A percentile compares a stretch with the other conserved stretches of the same genome.
Conservation (phyloP, 495 filamentous ascomycete species). For the Talaromyces wortmannii region DNA sequence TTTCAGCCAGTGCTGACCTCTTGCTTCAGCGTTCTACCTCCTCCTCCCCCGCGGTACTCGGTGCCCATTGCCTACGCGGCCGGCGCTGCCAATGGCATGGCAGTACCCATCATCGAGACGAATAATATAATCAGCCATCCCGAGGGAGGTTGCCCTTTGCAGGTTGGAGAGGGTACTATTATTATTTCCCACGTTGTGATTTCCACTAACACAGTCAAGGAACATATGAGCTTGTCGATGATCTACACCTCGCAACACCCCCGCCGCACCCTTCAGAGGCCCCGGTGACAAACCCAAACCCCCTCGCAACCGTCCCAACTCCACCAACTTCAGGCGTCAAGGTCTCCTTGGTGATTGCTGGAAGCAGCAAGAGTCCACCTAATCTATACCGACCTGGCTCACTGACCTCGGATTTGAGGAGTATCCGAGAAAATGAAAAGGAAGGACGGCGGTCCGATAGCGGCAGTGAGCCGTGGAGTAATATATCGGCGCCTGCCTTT, state of each 20-base stretch:
- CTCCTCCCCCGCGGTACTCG: constrained; percentile 79
- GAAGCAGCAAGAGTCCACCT: constrained; percentile 50
- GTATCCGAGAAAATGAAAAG: constrained; percentile 46
- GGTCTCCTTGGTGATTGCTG: constrained; percentile 67
- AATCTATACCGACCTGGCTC: constrained; percentile 31
- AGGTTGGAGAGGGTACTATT: constrained; percentile 85
- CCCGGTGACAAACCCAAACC: constrained; percentile 77
- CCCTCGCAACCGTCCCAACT: constrained; percentile 73
- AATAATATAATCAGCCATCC: constrained; percentile 82
- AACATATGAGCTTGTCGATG: constrained; percentile 81
- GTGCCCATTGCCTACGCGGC: constrained; percentile 59
- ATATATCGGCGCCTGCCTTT: constrained; percentile 57
- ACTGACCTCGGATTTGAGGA: not conserved
- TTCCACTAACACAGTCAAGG: constrained; percentile 39
- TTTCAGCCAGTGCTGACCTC: not conserved
- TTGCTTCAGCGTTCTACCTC: constrained; percentile 62
- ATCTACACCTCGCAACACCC: constrained; percentile 86
- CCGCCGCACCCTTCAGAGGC: constrained; percentile 93
- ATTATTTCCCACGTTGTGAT: not conserved
- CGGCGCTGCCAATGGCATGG: constrained; percentile 54
- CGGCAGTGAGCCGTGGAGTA: constrained; percentile 23
- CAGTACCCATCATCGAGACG: constrained; percentile 75
- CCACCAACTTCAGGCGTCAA: constrained; percentile 84
- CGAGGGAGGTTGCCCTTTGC: constrained; percentile 61
- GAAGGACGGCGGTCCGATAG: constrained; percentile 58